These are phyloP conservation scores for Cardamine resedifolia DNA, from an alignment of 345 rosid genomes.

Conservation along the genomic window DNA sequence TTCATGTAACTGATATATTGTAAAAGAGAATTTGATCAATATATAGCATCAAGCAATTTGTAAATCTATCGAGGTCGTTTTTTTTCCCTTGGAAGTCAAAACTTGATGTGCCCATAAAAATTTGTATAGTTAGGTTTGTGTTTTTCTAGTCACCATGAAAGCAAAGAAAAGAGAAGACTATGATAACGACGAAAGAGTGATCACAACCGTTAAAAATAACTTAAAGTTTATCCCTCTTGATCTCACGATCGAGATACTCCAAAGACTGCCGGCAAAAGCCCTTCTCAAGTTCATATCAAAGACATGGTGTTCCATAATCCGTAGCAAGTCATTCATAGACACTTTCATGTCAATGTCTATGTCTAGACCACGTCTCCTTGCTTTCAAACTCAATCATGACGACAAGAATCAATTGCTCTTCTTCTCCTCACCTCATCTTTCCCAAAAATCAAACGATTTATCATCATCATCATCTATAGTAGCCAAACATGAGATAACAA, in stretches of 20 bases:
- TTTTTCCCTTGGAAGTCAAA: neutral
- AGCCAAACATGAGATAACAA: constrained; percentile 2
- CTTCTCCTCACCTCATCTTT: neutral
- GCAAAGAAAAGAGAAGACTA: neutral
- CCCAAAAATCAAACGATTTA: neutral
- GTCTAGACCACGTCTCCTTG: neutral
- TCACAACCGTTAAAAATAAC: neutral
- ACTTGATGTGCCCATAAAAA: neutral
- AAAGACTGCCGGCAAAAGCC: constrained; percentile 5
- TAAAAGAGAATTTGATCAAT: no score
- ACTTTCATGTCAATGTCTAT: constrained; percentile 7
- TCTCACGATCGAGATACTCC: neutral
- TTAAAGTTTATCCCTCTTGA: neutral
- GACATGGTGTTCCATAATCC: constrained; percentile 3
- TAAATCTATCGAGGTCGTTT: no score
- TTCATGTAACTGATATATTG: neutral
- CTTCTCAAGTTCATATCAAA: neutral
- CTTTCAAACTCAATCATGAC: neutral
- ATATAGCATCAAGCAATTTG: no score
- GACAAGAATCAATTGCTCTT: neutral
- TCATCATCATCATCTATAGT: neutral
- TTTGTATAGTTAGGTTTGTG: no score
- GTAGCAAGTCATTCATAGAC: neutral
- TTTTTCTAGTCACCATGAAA: neutral
- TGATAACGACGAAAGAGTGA: neutral